phyloP scores from a whole-genome alignment of 2,329 filamentous ascomycete genomes.

The Colletotrichum salicis region DNA sequence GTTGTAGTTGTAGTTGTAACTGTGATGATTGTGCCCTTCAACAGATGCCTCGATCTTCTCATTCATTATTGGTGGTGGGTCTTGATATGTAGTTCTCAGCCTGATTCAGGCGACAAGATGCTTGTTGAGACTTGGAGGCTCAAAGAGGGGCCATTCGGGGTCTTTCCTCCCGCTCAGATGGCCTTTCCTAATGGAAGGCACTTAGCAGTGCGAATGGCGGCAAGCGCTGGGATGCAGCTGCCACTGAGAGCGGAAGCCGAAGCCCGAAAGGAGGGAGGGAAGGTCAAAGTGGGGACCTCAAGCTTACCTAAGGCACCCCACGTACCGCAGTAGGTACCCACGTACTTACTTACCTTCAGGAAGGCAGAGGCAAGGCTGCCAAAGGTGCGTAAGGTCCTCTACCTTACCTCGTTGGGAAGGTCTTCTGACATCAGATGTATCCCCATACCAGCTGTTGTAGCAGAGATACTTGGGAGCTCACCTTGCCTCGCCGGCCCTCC shows the following conservation, averaged over 20 bases:
- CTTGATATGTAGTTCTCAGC: background rate
- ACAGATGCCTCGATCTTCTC: background rate
- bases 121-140: background rate
- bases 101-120: background rate
- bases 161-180: background rate
- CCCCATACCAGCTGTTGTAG: background rate
- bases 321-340: too few species aligned
- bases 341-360: too few species aligned
- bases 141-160: slow-evolving; percentile 2
- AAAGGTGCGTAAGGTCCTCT: slow-evolving; percentile 14
- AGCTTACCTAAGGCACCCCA: background rate
- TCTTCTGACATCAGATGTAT: slow-evolving; percentile 1
- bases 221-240: slow-evolving; percentile 17
- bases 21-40: background rate
- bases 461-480: background rate
- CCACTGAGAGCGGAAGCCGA: slow-evolving; percentile 2
- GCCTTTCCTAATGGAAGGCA: background rate
- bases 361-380: slow-evolving; percentile 24
- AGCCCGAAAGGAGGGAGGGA: too few species aligned
- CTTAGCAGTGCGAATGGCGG: background rate
- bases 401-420: background rate
- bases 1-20: background rate
- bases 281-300: background rate
- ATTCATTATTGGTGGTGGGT: background rate
- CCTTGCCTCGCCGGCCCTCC: slow-evolving; percentile 16